These are phyloP conservation scores for Naganishia liquefaciens DNA, from an alignment of 1,284 basidiomycete genomes.

Conservation along the genomic window DNA sequence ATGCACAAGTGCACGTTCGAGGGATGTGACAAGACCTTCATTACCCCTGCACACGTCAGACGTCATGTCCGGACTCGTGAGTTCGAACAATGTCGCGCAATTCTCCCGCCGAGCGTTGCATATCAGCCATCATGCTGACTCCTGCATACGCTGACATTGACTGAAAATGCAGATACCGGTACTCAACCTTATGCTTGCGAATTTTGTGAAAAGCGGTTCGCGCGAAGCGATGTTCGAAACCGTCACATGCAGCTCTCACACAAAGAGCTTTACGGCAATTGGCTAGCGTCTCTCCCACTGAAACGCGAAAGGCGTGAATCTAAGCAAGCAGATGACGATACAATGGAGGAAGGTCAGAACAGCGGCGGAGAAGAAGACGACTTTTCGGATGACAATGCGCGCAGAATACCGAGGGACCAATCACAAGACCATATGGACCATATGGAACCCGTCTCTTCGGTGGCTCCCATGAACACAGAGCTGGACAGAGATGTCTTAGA, in stretches of 20 bases:
- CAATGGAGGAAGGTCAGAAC: background rate
- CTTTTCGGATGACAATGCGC: background rate
- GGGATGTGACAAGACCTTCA: conserved; percentile 42
- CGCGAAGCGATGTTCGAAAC: conserved; percentile 42
- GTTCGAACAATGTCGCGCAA: conserved; percentile 20
- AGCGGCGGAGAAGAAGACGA: background rate
- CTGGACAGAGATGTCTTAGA: no score
- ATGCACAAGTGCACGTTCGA: conserved; percentile 23
- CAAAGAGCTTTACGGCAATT: conserved; percentile 14
- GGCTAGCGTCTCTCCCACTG: background rate
- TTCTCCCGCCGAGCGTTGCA: background rate
- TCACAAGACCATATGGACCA: background rate
- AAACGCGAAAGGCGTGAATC: background rate
- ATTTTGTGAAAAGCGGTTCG: conserved; percentile 42
- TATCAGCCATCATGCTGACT: background rate
- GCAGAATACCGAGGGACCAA: background rate
- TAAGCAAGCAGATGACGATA: background rate
- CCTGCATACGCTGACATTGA: background rate
- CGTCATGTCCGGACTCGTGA: conserved; percentile 43
- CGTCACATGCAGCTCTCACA: conserved; percentile 44
- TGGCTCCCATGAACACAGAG: background rate
- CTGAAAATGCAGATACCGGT: conserved; percentile 37
- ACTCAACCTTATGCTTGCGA: conserved; percentile 42
- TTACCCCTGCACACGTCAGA: conserved; percentile 42
- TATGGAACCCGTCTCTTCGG: no score